phyloP scores from a whole-genome alignment of 2,329 filamentous ascomycete genomes.

The Cadophora sp. region DNA sequence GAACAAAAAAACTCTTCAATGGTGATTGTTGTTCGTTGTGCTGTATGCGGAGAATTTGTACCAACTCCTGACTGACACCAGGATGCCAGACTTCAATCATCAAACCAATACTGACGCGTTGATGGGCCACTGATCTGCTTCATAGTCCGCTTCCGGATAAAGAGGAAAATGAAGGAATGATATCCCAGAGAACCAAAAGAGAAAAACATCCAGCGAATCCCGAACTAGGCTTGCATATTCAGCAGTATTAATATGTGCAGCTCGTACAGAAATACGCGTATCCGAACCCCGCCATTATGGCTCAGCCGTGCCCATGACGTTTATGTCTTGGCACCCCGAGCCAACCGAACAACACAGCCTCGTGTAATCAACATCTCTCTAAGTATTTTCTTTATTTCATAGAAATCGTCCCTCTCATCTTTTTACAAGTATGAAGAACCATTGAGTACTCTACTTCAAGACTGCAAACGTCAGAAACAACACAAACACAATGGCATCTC shows the following conservation, averaged over 20 bases:
- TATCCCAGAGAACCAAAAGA: neutral
- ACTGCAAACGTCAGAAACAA: neutral
- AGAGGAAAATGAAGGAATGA: neutral
- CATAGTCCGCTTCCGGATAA: neutral
- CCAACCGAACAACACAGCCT: slow-evolving; percentile 27
- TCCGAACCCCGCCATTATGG: neutral
- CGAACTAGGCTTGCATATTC: neutral
- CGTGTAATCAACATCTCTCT: neutral
- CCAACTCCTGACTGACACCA: too few species aligned
- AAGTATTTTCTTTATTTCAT: neutral
- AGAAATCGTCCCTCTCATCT: neutral
- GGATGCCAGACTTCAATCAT: too few species aligned
- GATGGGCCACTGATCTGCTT: neutral
- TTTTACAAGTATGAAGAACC: neutral
- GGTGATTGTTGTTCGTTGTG: too few species aligned
- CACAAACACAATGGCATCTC: slow-evolving; percentile 18
- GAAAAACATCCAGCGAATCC: neutral
- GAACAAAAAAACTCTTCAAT: neutral
- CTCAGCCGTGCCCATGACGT: slow-evolving; percentile 30
- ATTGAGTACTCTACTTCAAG: neutral
- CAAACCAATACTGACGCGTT: too few species aligned
- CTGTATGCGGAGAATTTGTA: too few species aligned
- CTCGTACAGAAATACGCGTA: slow-evolving; percentile 8
- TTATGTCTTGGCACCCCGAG: slow-evolving; percentile 19
- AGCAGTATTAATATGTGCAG: neutral